These are phyloP conservation scores for Salix udensis DNA, from an alignment of 345 rosid species.

Conservation along the genomic window DNA sequence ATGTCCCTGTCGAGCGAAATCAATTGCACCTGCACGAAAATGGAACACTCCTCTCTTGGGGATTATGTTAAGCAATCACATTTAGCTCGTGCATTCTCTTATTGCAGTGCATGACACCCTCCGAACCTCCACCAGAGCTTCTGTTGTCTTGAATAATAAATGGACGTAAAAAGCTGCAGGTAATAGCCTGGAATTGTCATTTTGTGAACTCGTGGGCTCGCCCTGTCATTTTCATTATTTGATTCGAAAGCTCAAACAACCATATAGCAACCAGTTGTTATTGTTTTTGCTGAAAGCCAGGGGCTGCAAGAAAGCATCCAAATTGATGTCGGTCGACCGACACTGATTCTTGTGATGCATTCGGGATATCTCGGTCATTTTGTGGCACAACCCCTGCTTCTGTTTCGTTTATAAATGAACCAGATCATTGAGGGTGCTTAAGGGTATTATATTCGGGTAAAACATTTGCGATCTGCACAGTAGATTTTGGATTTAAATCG, in stretches of 20 bases:
- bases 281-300: slow-evolving; percentile 1
- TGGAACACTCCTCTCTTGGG: not conserved
- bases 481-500: no score
- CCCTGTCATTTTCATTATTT: slow-evolving; percentile 25
- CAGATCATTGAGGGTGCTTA: not conserved
- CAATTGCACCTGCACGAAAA: slow-evolving; percentile 10
- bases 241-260: slow-evolving; percentile 12
- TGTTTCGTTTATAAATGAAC: not conserved
- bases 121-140: not conserved
- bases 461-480: no score
- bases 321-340: slow-evolving; percentile 24
- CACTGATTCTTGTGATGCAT: slow-evolving; percentile 4
- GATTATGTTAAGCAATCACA: not conserved
- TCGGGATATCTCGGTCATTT: slow-evolving; percentile 13
- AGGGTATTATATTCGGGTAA: not conserved
- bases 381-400: not conserved
- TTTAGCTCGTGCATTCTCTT: not conserved
- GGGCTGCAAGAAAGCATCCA: not conserved
- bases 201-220: slow-evolving; percentile 18
- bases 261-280: slow-evolving; percentile 30
- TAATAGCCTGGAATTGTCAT: slow-evolving; percentile 12
- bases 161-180: slow-evolving; percentile 2
- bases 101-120: not conserved
- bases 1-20: slow-evolving; percentile 5
- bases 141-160: not conserved